Evolutionary conservation across 345 rosid species (phyloP), one percentile per base, ranked within the genome.

Genomic region (Gynandropsis gynandra): DNA sequence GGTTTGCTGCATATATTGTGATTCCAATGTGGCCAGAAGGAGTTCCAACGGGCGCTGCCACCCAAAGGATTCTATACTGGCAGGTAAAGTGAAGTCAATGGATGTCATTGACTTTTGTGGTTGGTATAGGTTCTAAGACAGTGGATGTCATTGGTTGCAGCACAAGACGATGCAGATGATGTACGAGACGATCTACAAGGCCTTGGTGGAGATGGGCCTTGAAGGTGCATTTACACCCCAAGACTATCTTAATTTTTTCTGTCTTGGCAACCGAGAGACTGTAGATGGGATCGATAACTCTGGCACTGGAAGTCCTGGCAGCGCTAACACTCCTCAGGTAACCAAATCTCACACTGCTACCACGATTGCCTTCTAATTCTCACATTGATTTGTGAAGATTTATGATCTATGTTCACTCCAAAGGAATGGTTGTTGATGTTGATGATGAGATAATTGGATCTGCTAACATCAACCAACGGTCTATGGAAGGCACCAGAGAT

Each of bases 21-120:
- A 38, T 90, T 52, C 98, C 96, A 11, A 87, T 90, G 95, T 90
- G 95, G 95, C 98, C 98, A 0, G 96, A 90, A 74, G 98, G 98
- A 33, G 74, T 64, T 74, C 98, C 98, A 57, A 82, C 96, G 1
- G 89, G 92, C 19, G 73, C 80, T 18, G 82, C 98, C 47, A 84
- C 95, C 8, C 98, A 90, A 66, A 83, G 96, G 72, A 90, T 90
- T 65, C 64, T 90, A 21, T 90, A 78, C 72, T 90, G 98, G 96
- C 98, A 90, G 95, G 98, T 90, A 47, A n/a, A 18, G 57, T 20
- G 10, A 33, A 20, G 35, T 41, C 16, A 11, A 50, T 12, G 27
- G 19, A 8, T 18, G 14, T 56, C 51, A 24, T 5, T 24, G 4
- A 24, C 29, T 24, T 35, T 29, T 56, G 43, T 42, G 43, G 43